These are phyloP conservation scores for Tetrahymena borealis DNA, from an alignment of 73 alveolate species.

Conservation along the genomic window DNA sequence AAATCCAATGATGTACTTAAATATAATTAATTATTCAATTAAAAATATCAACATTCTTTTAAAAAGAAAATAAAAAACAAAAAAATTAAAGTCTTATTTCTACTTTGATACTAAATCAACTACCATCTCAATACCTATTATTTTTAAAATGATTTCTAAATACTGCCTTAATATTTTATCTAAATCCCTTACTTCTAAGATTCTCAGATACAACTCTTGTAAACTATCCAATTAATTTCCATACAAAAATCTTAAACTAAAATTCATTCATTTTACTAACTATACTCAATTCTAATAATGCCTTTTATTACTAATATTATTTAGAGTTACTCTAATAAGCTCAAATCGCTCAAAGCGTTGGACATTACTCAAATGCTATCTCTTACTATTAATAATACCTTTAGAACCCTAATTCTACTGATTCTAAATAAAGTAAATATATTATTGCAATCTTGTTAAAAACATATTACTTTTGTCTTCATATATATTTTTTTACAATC, in stretches of 20 bases:
- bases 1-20: too few relatives aligned
- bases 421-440: background rate
- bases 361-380: background rate
- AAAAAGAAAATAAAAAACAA: background rate
- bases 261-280: too few relatives aligned
- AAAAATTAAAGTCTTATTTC: background rate
- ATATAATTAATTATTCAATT: too few relatives aligned
- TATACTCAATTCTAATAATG: too few relatives aligned
- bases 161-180: background rate
- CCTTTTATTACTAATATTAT: background rate
- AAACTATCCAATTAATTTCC: too few relatives aligned
- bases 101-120: background rate
- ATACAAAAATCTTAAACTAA: too few relatives aligned
- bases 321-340: background rate
- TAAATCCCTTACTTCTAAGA: background rate
- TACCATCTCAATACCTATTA: background rate
- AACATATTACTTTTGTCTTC: background rate
- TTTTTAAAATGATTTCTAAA: background rate
- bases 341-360: background rate
- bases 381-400: background rate
- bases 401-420: background rate
- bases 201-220: background rate
- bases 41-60: too few relatives aligned
- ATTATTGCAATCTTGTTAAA: background rate
- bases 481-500: background rate